A percentile compares a stretch with the other conserved stretches of the same genome.
phyloP scores from a whole-genome alignment of 257 asterid species.

The Buddleja alternifolia region DNA sequence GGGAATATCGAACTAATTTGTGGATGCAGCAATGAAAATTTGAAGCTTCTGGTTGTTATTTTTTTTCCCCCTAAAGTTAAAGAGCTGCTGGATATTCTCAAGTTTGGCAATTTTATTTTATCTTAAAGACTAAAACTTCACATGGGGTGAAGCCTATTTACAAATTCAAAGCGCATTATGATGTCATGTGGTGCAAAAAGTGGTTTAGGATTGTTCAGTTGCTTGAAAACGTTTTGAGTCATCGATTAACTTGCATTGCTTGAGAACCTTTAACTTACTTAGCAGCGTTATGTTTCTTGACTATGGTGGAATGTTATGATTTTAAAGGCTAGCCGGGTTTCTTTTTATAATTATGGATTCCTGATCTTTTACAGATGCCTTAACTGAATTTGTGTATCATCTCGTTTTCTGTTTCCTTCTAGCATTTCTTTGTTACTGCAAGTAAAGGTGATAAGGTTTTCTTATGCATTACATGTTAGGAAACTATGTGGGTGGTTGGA shows the following conservation, averaged over 20 bases:
- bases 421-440: neutral
- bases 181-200: slow-evolving; percentile 20
- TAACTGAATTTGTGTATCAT: slow-evolving; percentile 4
- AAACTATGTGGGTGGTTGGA: no score
- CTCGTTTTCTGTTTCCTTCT: neutral
- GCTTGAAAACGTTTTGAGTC: no score
- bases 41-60: no score
- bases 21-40: slow-evolving; percentile 7
- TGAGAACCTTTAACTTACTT: neutral
- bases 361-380: neutral
- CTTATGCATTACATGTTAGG: slow-evolving; percentile 13
- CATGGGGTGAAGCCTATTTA: slow-evolving; percentile 22
- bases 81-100: slow-evolving; percentile 20
- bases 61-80: neutral
- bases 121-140: no score
- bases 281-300: neutral
- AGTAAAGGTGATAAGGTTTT: neutral
- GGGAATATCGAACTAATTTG: slow-evolving; percentile 1
- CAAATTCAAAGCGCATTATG: slow-evolving; percentile 9
- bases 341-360: slow-evolving; percentile 3
- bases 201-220: slow-evolving; percentile 17
- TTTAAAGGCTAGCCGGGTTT: neutral
- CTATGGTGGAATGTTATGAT: neutral
- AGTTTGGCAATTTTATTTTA: neutral
- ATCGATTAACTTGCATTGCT: slow-evolving; percentile 24